A percentile compares a stretch with the other conserved stretches of the same genome.
These are phyloP conservation scores for Aspergillus sp. DNA, from an alignment of 2,329 filamentous ascomycete species.

Conservation along the genomic window DNA sequence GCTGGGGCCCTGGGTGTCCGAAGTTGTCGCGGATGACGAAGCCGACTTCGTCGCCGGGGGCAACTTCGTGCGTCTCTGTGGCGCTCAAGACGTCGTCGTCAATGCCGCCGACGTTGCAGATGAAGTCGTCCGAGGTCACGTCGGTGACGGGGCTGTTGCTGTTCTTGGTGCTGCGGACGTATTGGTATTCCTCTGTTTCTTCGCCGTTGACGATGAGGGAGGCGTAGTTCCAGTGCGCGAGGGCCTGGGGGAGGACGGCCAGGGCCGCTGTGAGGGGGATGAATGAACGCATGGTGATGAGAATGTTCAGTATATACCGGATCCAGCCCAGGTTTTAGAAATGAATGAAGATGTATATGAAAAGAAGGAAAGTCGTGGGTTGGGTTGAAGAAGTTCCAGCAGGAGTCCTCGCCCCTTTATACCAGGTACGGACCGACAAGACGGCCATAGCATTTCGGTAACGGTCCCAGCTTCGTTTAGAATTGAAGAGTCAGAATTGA, in stretches of 20 bases:
- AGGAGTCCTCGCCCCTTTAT: no score
- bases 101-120: background rate
- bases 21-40: slow-evolving; percentile 4
- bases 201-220: slow-evolving; percentile 9
- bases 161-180: slow-evolving; percentile 10
- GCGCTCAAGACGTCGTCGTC: background rate
- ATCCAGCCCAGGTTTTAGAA: no score
- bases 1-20: slow-evolving; percentile 2
- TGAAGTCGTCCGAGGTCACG: slow-evolving; percentile 3
- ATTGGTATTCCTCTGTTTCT: slow-evolving; percentile 7
- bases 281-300: no score
- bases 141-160: slow-evolving; percentile 6
- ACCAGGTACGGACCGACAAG: no score
- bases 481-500: no score
- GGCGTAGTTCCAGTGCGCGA: slow-evolving; percentile 9
- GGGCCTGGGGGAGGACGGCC: background rate
- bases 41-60: slow-evolving; percentile 5
- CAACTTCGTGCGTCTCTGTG: background rate
- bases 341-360: no score
- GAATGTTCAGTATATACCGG: no score
- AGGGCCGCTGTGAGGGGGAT: background rate
- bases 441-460: no score
- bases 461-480: no score
- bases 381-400: no score
- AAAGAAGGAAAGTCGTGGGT: no score